Evolutionary conservation across 2,329 filamentous ascomycete genomes (phyloP), one percentile per base, ranked within the genome.

Genomic region (Beauveria caledonica): DNA sequence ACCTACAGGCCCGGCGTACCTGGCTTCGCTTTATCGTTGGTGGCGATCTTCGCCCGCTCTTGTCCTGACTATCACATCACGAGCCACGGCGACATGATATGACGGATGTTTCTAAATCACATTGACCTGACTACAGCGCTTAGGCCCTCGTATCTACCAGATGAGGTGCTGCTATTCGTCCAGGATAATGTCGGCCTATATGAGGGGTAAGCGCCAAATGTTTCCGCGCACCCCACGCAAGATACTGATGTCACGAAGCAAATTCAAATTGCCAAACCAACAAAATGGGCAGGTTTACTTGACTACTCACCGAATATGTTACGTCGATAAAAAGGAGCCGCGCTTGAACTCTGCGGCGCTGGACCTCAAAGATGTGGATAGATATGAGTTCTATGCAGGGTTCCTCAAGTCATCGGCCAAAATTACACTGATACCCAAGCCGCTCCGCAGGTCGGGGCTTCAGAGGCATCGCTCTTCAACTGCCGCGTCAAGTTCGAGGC

Each of bases 181-280:
- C 93, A 97, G 78, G 92, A 97, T 80, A 92, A 91, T 73, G 92
- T 99, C 68, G 94, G 94, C 67, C 81, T 99, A 63, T 99, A 99
- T 78, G 91, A 97, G 81, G 94, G 94, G 92, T 96, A 81, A 77
- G 86, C 46, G 27, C n/a, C 36, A 48, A 17, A 25, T 42, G 21
- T 13, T 21, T 27, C n/a, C 46, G 21, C 36, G 10, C 19, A 23
- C 36, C 29, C 17, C 21, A 19, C 7, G 25, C 25, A 17, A n/a
- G 27, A 45, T 15, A 15, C 61, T 64, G 52, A 58, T 65, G 62
- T 49, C 57, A 62, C 44, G 39, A 62, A 60, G 92, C 67, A 97
- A 97, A 78, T 94, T 87, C 78, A 99, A 99, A 78, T 87, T 99
- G 59, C 88, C 90, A 40, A 86, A 92, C 70, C 91, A 95, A 66